These are phyloP conservation scores for Gaertneriomyces sp. DNA, from an alignment of 192 early-diverging fungal genomes.

Conservation along the genomic window DNA sequence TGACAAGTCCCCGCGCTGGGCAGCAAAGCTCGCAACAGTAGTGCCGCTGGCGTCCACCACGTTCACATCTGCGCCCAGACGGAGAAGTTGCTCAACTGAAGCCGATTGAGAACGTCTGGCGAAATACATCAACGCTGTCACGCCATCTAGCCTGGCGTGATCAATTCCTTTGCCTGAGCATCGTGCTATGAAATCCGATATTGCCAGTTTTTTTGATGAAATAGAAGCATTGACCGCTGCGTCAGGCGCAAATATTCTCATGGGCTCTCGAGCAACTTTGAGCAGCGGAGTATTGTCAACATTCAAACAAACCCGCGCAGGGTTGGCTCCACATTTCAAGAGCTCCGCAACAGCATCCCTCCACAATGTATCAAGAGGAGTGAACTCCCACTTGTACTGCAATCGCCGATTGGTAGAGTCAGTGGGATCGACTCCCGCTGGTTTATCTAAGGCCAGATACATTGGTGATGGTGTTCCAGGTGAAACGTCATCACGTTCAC, in stretches of 20 bases:
- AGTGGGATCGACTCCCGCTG: not conserved
- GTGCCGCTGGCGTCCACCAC: not conserved
- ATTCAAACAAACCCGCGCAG: not conserved
- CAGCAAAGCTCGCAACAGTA: slow-evolving; percentile 1
- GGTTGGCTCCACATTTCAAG: slow-evolving; percentile 1
- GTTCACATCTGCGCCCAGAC: slow-evolving; percentile 1
- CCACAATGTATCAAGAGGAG: not conserved
- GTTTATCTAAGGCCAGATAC: not conserved
- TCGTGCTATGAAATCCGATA: not conserved
- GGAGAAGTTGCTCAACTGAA: not conserved
- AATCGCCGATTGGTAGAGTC: too few species aligned
- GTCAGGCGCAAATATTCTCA: not conserved
- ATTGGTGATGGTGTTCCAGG: not conserved
- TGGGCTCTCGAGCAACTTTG: not conserved
- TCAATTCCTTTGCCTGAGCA: not conserved
- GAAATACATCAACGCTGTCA: slow-evolving; percentile 9
- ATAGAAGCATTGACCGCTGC: not conserved
- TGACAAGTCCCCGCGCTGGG: not conserved
- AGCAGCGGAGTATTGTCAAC: not conserved
- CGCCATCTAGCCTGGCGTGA: not conserved
- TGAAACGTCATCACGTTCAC: not conserved
- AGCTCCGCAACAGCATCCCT: not conserved
- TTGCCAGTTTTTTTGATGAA: not conserved
- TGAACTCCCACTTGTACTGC: not conserved
- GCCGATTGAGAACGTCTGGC: not conserved